Evolutionary conservation across 225 moss, liverwort and hornwort genomes (phyloP), one percentile per base, ranked within the genome.

Genomic region (Pseudisothecium myosuroides): DNA sequence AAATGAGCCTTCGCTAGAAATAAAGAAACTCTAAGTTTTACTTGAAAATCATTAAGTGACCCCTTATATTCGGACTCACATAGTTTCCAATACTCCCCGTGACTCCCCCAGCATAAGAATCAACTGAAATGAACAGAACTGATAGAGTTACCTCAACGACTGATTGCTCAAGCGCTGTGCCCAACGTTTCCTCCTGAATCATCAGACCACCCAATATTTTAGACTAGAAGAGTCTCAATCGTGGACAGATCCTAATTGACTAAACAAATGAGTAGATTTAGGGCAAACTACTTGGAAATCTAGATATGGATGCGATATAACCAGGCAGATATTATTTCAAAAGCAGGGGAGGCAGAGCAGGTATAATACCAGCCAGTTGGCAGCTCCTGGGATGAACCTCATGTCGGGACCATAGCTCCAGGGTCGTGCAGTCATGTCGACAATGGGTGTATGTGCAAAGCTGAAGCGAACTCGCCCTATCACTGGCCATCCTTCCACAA

Each of bases 401-500:
- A 94, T 78, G 87, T 93, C 90, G 18, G 90, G 82, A 47, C 93
- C 93, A 67, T 88, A 83, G 54, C 17, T 54, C 86, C 88, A 68
- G 45, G 94, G 88, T 78, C 92, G 85, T 34, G 94, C 92, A 32
- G 87, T 93, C 92, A 94, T 91, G 66, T 85, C 83, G 39, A 94
- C 92, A 86, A 41, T 26, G 43, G 94, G 94, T 21, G 90, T 87
- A n/a, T 92, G 75, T 52, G 91, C 93, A 89, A 94, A 94, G 61
- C 92, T 93, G 81, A 94, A 94, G 81, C 92, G 90, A 47, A 94
- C 90, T 59, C 91, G 91, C 65, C 93, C 93, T 80, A 94, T 41
- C 63, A 94, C 93, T 55, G 94, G 94, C 94, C 94, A 94, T 24
- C 93, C 91, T 86, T 92, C 76, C 81, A 91, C 62, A 90, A 94